These are phyloP conservation scores for Kwoniella sp. DNA, from an alignment of 768 basidiomycete species.

Conservation along the genomic window DNA sequence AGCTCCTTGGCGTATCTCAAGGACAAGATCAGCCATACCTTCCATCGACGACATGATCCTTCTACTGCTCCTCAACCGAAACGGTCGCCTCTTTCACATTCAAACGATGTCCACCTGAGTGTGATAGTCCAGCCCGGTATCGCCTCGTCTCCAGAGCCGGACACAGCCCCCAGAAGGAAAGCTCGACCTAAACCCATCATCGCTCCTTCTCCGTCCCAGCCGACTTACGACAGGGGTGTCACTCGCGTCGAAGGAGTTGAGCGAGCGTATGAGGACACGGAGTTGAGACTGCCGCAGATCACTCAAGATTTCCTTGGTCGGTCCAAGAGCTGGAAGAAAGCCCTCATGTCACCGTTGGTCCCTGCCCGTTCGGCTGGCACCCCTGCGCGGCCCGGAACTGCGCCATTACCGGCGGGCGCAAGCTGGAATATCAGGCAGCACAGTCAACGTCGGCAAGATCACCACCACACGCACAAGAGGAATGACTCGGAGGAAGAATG, in stretches of 20 bases:
- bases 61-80: background rate
- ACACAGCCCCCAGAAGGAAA: background rate
- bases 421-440: background rate
- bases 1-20: constrained; percentile 5
- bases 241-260: background rate
- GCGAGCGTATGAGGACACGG: background rate
- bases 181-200: constrained; percentile 2
- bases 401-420: background rate
- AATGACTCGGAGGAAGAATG: background rate
- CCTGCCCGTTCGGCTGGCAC: background rate
- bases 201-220: background rate
- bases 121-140: background rate
- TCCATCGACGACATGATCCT: constrained; percentile 1
- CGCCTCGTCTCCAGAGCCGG: background rate
- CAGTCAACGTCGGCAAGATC: background rate
- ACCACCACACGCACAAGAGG: background rate
- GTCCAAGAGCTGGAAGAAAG: background rate
- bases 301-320: background rate
- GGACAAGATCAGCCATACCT: constrained; percentile 7
- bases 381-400: background rate
- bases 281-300: background rate
- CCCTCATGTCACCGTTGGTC: background rate
- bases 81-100: background rate
- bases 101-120: background rate
- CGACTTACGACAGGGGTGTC: background rate